These are phyloP conservation scores for Colletotrichum tropicicola DNA, from an alignment of 2,329 filamentous ascomycete genomes.

Conservation along the genomic window DNA sequence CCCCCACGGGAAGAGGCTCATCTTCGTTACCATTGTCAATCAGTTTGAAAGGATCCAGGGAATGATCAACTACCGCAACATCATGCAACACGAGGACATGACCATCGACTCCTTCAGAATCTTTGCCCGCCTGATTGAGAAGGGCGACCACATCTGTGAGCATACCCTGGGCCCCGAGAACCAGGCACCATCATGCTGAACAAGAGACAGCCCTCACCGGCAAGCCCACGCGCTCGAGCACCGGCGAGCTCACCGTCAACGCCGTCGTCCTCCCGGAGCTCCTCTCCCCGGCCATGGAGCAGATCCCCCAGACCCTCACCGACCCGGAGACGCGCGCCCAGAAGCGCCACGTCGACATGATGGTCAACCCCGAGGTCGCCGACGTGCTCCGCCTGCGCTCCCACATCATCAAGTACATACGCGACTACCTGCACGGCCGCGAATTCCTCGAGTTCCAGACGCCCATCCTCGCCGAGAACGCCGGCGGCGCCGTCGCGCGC, in stretches of 20 bases:
- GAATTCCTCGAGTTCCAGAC: conserved; percentile 90
- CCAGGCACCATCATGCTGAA: conserved; percentile 6
- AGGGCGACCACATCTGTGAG: conserved; percentile 87
- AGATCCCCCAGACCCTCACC: conserved; percentile 75
- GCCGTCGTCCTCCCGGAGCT: conserved; percentile 75
- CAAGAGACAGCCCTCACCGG: conserved; percentile 70
- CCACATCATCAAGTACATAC: conserved; percentile 76
- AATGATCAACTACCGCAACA: conserved; percentile 72
- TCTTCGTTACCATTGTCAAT: conserved; percentile 84
- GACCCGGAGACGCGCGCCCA: conserved; percentile 78
- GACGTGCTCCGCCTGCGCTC: conserved; percentile 80
- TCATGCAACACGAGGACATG: conserved; percentile 41
- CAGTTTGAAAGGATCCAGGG: conserved; percentile 79
- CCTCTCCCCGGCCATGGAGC: conserved; percentile 81
- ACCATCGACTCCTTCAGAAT: conserved; percentile 60
- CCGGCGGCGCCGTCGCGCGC: conserved; percentile 87
- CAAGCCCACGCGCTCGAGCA: conserved; percentile 71
- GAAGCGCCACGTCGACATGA: conserved; percentile 85
- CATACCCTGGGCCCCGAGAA: not conserved
- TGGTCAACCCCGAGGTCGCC: conserved; percentile 75
- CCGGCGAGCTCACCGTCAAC: conserved; percentile 80
- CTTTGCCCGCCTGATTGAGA: conserved; percentile 72
- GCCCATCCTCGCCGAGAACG: conserved; percentile 82
- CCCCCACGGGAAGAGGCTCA: conserved; percentile 77
- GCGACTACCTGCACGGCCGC: conserved; percentile 75